Evolutionary conservation across 1,284 basidiomycete species (phyloP), one percentile per base, ranked within the genome.

Genomic region (Trichosporon sp.): DNA sequence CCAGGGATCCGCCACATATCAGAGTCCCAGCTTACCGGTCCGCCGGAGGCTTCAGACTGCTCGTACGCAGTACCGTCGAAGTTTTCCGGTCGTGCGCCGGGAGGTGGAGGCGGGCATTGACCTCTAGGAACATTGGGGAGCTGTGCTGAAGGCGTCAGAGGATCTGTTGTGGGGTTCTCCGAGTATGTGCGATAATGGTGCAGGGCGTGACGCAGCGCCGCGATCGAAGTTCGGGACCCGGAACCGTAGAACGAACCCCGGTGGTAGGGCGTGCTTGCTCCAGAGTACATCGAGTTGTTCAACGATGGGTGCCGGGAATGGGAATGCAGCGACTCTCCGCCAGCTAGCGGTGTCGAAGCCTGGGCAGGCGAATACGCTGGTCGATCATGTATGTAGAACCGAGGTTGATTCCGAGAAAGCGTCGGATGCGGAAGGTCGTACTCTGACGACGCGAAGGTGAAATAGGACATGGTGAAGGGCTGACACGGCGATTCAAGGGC

Each of bases 351-450:
- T 0, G 68, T 51, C 12, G 68, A 64, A 31, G 73, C 66, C 37
- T 66, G 70, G 8, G 66, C 70, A 0, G 73, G 73, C 1, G 71
- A 72, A 54, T 74, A 71, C 2, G 31, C 32, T 8, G 70, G 68
- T 31, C 73, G 63, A 26, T 74, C 72, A n/a, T 72, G 74, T 16
- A 75, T 75, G 74, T 75, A 75, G 68, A 75, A 75, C n/a, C 74
- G 70, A 10, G 74, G 74, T 59, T 70, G 74, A 66, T 72, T 65
- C 38, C 74, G 71, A n/a, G 68, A 68, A n/a, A 75, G 70, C 1
- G 71, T 72, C 1, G 74, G 74, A 54, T 75, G 74, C 0, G 74
- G 71, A n/a, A 75, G 56, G 68, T 74, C 73, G 68, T 68, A 72
- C 32, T 75, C 74, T 7, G 73, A 59, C 12, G 71, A 72, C 1